These are phyloP conservation scores for Leccinellum rugosiceps DNA, from an alignment of 768 basidiomycete genomes.

Conservation along the genomic window DNA sequence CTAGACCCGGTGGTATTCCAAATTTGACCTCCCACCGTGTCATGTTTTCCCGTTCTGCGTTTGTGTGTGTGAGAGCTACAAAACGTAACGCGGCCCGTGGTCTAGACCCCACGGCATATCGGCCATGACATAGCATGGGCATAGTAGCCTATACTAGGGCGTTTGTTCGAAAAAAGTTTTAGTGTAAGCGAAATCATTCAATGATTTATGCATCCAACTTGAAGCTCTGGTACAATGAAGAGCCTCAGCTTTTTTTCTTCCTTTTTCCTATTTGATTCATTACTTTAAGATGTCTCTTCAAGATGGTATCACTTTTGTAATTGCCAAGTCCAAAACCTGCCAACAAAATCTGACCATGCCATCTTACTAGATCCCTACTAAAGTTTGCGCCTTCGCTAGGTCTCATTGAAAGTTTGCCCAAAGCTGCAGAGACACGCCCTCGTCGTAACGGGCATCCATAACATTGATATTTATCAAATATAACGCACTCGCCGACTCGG, in stretches of 20 bases:
- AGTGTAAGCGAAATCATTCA: no score
- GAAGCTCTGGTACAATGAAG: not conserved
- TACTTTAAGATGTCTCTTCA: no score
- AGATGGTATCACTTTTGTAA: not conserved
- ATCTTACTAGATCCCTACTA: not conserved
- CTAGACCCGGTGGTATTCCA: not conserved
- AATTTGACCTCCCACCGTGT: not conserved
- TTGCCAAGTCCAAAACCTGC: not conserved
- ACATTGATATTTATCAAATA: not conserved
- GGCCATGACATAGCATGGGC: no score
- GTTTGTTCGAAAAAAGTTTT: no score
- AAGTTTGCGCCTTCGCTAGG: not conserved
- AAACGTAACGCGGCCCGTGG: not conserved
- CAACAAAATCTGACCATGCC: not conserved
- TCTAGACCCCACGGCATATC: not conserved
- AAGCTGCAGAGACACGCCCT: no score
- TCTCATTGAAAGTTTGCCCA: not conserved
- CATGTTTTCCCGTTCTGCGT: not conserved
- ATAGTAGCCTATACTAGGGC: no score
- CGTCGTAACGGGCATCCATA: no score
- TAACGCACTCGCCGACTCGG: not conserved
- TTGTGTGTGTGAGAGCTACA: not conserved
- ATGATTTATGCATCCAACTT: no score
- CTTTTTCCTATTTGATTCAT: not conserved
- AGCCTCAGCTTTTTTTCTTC: not conserved